Evolutionary conservation across 805 yeast species (phyloP).

Genomic region (Sugiyamaella floridensis): DNA sequence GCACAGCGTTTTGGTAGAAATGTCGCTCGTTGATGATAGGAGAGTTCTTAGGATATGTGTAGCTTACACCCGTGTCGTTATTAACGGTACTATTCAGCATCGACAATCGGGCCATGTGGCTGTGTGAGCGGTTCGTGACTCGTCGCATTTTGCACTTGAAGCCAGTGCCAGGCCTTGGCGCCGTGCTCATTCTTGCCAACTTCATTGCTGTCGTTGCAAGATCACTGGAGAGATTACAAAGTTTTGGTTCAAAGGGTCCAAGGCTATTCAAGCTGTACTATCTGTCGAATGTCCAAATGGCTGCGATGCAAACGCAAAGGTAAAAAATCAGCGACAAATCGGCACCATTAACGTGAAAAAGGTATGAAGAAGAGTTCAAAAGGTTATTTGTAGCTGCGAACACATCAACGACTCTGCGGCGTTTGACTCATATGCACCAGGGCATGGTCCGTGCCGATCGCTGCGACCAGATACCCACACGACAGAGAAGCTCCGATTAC

Average conservation of each 20-base stretch:
- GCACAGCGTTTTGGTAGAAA: conserved; percentile 73
- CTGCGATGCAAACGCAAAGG: no score
- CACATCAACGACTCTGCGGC: not conserved
- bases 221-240: no score
- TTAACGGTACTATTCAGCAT: conserved; percentile 13
- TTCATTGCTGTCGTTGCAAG: no score
- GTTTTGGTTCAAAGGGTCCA: no score
- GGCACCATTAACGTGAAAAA: no score
- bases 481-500: not conserved
- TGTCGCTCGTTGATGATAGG: conserved; percentile 58
- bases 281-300: no score
- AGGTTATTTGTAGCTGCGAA: not conserved
- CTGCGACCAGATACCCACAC: not conserved
- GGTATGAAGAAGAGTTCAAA: no score
- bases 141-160: not conserved
- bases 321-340: no score
- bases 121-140: not conserved
- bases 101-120: conserved; percentile 14
- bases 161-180: not conserved
- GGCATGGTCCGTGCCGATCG: not conserved
- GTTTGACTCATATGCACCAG: not conserved
- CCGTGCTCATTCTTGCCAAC: no score
- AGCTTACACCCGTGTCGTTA: conserved; percentile 13
- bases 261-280: no score
- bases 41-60: conserved; percentile 32